phyloP scores from a whole-genome alignment of 495 filamentous ascomycete species.

The Oleoguttula mirabilis region DNA sequence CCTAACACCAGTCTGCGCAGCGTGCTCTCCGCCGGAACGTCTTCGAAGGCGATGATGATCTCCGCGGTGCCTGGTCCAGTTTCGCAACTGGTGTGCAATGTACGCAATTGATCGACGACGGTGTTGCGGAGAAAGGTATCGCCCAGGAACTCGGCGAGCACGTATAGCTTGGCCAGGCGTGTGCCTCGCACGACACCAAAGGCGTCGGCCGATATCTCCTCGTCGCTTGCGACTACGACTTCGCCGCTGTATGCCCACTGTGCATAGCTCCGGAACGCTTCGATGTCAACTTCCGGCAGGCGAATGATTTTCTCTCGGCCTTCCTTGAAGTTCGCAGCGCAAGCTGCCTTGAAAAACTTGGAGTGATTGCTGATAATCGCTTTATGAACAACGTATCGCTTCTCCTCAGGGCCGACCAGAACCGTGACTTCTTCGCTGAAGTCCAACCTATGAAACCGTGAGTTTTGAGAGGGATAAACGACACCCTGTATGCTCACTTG shows the following conservation, averaged over 20 bases:
- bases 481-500: no score
- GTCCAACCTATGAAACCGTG: no score
- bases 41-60: no score
- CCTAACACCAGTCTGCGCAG: no score
- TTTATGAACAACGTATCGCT: slow-evolving; percentile 4
- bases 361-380: slow-evolving; percentile 3
- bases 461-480: no score
- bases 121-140: background rate
- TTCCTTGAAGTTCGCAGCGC: slow-evolving; percentile 1
- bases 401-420: slow-evolving; percentile 6
- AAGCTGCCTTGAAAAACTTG: slow-evolving; percentile 8
- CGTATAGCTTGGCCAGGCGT: slow-evolving; percentile 2
- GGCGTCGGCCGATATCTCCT: background rate
- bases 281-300: slow-evolving; percentile 2
- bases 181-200: background rate
- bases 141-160: background rate
- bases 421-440: slow-evolving; percentile 6
- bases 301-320: background rate
- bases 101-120: background rate
- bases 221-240: background rate
- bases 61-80: no score
- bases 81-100: no score
- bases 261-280: slow-evolving; percentile 8
- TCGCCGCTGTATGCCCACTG: slow-evolving; percentile 15
- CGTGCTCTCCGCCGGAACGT: no score